phyloP scores from a whole-genome alignment of 1,139 yeast species.

The Diutina neorugosa region DNA sequence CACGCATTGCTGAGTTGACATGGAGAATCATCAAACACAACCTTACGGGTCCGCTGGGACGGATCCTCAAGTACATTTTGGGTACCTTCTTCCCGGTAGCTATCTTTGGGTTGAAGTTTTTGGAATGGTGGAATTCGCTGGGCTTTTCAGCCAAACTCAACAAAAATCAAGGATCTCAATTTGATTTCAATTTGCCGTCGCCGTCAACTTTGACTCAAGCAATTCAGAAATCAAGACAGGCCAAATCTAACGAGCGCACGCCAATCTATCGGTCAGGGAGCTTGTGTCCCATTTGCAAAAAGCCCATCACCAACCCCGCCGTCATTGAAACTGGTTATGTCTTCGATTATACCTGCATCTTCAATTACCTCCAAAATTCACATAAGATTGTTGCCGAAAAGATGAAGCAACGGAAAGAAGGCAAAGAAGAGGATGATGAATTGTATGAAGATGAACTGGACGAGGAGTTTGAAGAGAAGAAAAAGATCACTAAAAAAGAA shows the following conservation, averaged over 20 bases:
- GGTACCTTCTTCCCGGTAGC: slow-evolving; percentile 70
- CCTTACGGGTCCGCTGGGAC: slow-evolving; percentile 30
- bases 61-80: slow-evolving; percentile 19
- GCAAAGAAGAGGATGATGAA: slow-evolving; percentile 5
- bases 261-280: slow-evolving; percentile 20
- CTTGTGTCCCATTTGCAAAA: slow-evolving; percentile 63
- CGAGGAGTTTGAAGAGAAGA: slow-evolving; percentile 10
- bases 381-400: slow-evolving; percentile 23
- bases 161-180: slow-evolving; percentile 35
- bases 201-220: slow-evolving; percentile 19
- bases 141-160: slow-evolving; percentile 57
- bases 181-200: slow-evolving; percentile 45
- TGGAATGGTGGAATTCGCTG: slow-evolving; percentile 92
- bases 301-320: slow-evolving; percentile 64
- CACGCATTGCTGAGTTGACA: slow-evolving; percentile 36
- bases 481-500: slow-evolving; percentile 7
- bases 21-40: slow-evolving; percentile 17
- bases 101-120: slow-evolving; percentile 70
- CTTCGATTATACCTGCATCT: slow-evolving; percentile 81
- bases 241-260: slow-evolving; percentile 6
- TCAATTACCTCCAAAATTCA: slow-evolving; percentile 43
- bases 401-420: slow-evolving; percentile 6
- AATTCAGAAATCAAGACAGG: slow-evolving; percentile 9
- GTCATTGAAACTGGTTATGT: slow-evolving; percentile 86
- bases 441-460: slow-evolving; percentile 8